phyloP scores from a whole-genome alignment of 345 rosid genomes.

The Lepidium didymum region DNA sequence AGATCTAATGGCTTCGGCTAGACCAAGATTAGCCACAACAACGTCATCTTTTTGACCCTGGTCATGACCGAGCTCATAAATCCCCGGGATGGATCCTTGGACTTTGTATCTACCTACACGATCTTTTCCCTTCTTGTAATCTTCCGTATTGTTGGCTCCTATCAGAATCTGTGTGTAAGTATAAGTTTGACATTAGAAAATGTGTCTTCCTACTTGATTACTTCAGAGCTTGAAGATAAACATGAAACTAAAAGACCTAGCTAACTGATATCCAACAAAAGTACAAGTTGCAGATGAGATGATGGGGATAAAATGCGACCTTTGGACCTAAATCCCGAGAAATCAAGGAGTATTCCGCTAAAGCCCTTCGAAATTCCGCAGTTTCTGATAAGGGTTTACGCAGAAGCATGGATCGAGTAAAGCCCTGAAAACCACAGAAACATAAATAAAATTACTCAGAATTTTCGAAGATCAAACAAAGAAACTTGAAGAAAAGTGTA shows the following conservation, averaged over 20 bases:
- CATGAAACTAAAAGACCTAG: neutral
- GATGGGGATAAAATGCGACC: neutral
- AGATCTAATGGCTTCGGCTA: conserved; percentile 57
- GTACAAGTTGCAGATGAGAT: neutral
- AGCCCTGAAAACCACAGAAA: conserved; percentile 12
- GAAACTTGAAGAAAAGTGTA: neutral
- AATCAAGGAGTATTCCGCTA: conserved; percentile 1
- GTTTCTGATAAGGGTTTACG: conserved; percentile 21
- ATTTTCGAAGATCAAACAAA: neutral
- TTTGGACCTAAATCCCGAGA: conserved; percentile 26
- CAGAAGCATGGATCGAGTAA: conserved; percentile 14
- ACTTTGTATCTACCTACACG: conserved; percentile 56
- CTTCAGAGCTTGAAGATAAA: neutral
- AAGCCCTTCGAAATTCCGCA: neutral
- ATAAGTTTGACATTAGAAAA: neutral
- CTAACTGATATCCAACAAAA: neutral
- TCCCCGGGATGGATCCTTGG: conserved; percentile 48
- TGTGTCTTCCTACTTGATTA: neutral
- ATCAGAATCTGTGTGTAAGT: conserved; percentile 38
- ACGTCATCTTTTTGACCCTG: conserved; percentile 32
- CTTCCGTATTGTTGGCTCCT: conserved; percentile 57
- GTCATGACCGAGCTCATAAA: conserved; percentile 55
- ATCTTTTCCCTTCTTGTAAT: conserved; percentile 45
- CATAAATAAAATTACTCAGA: neutral
- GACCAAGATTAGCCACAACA: conserved; percentile 56